Evolutionary conservation across 2,329 filamentous ascomycete species (phyloP), one percentile per base, ranked within the genome.

Genomic region (Aureobasidium leucospermi): DNA sequence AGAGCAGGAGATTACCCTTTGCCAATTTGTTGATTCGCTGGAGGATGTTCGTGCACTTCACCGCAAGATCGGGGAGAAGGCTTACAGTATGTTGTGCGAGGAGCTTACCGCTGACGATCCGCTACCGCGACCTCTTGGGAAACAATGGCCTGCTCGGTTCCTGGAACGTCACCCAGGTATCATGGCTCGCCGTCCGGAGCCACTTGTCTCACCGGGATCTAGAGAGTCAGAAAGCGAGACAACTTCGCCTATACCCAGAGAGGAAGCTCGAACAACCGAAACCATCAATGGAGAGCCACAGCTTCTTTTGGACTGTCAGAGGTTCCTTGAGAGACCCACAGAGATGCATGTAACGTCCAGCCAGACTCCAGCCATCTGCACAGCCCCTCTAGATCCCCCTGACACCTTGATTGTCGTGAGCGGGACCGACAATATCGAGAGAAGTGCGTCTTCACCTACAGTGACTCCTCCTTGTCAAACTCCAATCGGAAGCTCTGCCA

Each of bases 41-140:
- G 52, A 46, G 8, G 52, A 46, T 19, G 16, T 31, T 34, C 52
- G 38, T 34, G 41, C 52, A 8, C 16, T 56, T n/a, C 52, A 56
- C 38, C 52, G 52, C 39, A 56, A 46, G 13, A 56, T 56, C 29
- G 42, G 42, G 11, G 52, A 56, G 7, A 56, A 56, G 19, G 52
- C 52, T 11, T 56, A 56, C 41, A 56, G 52, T 31, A 45, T 56
- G 41, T 56, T 56, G 13, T 56, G 52, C 15, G 52, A 56, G 29
- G 32, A 46, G 31, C 52, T 56, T 28, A 34, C 52, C n/a, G 41
- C 52, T 36, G 52, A 56, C 8, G 52, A 56, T 29, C 10, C 52
- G 6, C 31, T 38, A 19, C 52, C 52, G 5, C 31, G 16, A 28
- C 52, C 52, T 7, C 52, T 56, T 32, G 52, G 52, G 5, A 56